These are phyloP conservation scores for Phytophthora syringae DNA, from an alignment of 352 stramenopile genomes.

Conservation along the genomic window DNA sequence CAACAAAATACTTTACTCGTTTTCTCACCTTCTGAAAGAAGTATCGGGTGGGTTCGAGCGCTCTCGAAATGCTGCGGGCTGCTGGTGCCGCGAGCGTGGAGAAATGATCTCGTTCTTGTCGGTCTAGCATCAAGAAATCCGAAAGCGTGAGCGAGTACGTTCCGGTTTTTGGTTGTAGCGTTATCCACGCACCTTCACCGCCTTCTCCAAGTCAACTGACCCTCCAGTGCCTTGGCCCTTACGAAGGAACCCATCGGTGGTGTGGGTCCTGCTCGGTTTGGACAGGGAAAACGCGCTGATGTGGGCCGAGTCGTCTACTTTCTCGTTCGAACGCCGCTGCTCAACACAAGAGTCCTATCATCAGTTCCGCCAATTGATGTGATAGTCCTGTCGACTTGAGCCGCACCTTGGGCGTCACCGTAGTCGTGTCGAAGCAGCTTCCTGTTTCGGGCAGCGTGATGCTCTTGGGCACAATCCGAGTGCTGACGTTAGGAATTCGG, in stretches of 20 bases:
- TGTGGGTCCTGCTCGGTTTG: conserved; percentile 86
- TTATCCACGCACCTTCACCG: conserved; percentile 32
- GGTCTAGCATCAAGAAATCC: conserved; percentile 12
- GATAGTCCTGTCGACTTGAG: too few relatives aligned
- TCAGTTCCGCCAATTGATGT: background rate
- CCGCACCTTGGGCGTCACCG: conserved; percentile 57
- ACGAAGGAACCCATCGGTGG: conserved; percentile 91
- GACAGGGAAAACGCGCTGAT: conserved; percentile 92
- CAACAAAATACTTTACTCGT: background rate
- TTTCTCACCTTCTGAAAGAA: conserved; percentile 67
- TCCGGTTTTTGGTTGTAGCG: background rate
- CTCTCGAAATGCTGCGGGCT: conserved; percentile 90
- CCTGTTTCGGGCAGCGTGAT: conserved; percentile 89
- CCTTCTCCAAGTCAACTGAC: conserved; percentile 71
- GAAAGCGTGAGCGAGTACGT: too few relatives aligned
- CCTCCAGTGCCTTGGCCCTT: conserved; percentile 91
- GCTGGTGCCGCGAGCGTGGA: conserved; percentile 54
- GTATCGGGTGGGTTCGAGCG: conserved; percentile 94
- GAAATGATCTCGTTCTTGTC: conserved; percentile 54
- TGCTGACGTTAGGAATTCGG: conserved; percentile 86
- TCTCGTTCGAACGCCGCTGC: conserved; percentile 82
- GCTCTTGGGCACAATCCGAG: conserved; percentile 80
- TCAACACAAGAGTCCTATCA: background rate
- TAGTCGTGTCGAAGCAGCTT: conserved; percentile 95
- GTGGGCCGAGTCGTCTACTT: conserved; percentile 63